These are phyloP conservation scores for Scytalidium sp. DNA, from an alignment of 2,329 filamentous ascomycete species.

Conservation along the genomic window DNA sequence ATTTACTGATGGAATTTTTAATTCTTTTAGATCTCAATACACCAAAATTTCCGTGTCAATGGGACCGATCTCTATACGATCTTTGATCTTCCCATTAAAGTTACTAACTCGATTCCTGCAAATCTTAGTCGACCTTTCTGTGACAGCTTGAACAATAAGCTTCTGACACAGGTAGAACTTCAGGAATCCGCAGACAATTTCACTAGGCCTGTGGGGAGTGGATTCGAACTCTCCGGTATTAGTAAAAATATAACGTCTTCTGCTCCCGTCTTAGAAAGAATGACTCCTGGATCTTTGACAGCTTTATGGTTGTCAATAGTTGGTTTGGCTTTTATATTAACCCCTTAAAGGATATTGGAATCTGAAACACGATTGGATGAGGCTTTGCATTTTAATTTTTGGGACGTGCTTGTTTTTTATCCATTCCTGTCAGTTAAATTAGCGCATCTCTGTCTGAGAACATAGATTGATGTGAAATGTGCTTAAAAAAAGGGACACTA, in stretches of 20 bases:
- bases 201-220: slow-evolving; percentile 21
- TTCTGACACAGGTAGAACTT: slow-evolving; percentile 45
- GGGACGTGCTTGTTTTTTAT: too few species aligned
- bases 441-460: too few species aligned
- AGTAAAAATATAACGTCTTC: slow-evolving; percentile 8
- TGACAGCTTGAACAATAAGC: slow-evolving; percentile 47
- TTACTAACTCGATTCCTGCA: slow-evolving; percentile 61
- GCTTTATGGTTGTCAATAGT: neutral
- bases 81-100: slow-evolving; percentile 66
- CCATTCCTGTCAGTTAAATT: too few species aligned
- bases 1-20: neutral
- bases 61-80: slow-evolving; percentile 63
- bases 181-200: slow-evolving; percentile 30
- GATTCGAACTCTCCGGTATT: neutral
- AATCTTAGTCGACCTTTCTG: slow-evolving; percentile 43
- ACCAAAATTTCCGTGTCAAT: slow-evolving; percentile 67
- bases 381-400: too few species aligned
- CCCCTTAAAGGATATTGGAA: neutral
- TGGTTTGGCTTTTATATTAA: neutral
- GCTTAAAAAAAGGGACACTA: too few species aligned
- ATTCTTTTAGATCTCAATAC: slow-evolving; percentile 60
- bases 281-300: neutral
- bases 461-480: too few species aligned
- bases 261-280: neutral
- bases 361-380: neutral